A percentile compares a stretch with the other conserved stretches of the same genome.
Evolutionary conservation across 2,329 filamentous ascomycete species (phyloP).

Genomic region (Penicillium nordicum): DNA sequence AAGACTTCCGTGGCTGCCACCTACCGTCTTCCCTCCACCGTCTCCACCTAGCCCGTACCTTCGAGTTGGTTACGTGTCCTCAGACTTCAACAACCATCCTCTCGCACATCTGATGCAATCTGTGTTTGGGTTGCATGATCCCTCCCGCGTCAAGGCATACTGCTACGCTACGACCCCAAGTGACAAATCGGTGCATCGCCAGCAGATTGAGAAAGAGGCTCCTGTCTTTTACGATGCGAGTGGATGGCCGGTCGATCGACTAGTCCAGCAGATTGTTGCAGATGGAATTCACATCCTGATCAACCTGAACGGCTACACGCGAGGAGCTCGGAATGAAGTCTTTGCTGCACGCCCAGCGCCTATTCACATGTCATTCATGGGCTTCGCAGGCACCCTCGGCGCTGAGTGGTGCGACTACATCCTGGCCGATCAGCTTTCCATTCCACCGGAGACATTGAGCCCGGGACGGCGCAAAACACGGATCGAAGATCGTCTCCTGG

Average conservation of each 20-base stretch:
- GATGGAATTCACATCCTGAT: slow-evolving; percentile 93
- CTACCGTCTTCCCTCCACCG: slow-evolving; percentile 78
- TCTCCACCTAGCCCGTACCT: slow-evolving; percentile 74
- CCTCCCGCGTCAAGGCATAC: slow-evolving; percentile 70
- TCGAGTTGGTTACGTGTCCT: slow-evolving; percentile 95
- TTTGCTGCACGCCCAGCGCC: slow-evolving; percentile 93
- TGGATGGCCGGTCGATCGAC: slow-evolving; percentile 75
- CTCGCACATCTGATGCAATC: slow-evolving; percentile 98
- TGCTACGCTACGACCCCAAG: slow-evolving; percentile 95
- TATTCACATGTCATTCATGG: slow-evolving; percentile 99
- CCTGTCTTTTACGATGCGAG: slow-evolving; percentile 89
- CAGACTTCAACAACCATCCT: slow-evolving; percentile 98
- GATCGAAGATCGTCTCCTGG: slow-evolving; percentile 63
- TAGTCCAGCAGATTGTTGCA: slow-evolving; percentile 79
- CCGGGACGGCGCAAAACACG: slow-evolving; percentile 73
- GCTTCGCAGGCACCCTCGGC: slow-evolving; percentile 90
- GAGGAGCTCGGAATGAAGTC: slow-evolving; percentile 93
- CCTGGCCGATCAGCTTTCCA: slow-evolving; percentile 80
- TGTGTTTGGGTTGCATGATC: slow-evolving; percentile 87
- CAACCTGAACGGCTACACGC: slow-evolving; percentile 96
- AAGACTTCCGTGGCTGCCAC: slow-evolving; percentile 78
- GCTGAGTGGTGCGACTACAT: slow-evolving; percentile 99
- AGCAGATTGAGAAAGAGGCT: slow-evolving; percentile 89
- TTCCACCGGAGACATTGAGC: slow-evolving; percentile 76
- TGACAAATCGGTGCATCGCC: slow-evolving; percentile 82